Conservation (phyloP, 345 rosid species). For the Bruguiera sexangula region DNA sequence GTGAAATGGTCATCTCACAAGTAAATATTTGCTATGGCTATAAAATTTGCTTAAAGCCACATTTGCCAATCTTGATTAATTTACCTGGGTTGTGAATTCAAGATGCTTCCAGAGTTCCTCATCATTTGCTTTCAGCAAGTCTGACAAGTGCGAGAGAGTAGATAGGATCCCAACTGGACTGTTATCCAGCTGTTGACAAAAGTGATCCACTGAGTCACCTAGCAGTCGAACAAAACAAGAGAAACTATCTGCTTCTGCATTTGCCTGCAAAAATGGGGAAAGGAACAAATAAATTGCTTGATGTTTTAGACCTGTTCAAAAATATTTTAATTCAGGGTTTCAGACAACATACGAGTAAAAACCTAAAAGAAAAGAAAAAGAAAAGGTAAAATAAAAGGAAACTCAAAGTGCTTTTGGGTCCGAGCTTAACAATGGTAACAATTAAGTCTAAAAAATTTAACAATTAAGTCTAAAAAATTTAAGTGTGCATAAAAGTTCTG, state of each 20-base stretch:
- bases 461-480: neutral
- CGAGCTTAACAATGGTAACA: neutral
- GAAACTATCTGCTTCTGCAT: slow-evolving; percentile 67
- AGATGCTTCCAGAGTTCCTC: slow-evolving; percentile 72
- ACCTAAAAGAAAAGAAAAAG: neutral
- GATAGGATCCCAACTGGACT: slow-evolving; percentile 65
- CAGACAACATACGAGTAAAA: neutral
- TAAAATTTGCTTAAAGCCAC: too few species aligned
- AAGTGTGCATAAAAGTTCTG: neutral
- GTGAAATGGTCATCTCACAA: too few species aligned
- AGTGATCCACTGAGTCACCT: slow-evolving; percentile 69
- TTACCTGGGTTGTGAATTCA: slow-evolving; percentile 51
- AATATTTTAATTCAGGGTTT: neutral
- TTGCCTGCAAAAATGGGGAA: slow-evolving; percentile 35
- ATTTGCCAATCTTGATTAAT: neutral
- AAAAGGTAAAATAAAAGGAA: neutral
- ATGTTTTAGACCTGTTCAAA: neutral
- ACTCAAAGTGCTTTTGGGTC: neutral
- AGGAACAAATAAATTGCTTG: neutral
- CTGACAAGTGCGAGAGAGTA: slow-evolving; percentile 57
- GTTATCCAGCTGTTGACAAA: slow-evolving; percentile 66
- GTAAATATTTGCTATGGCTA: too few species aligned
- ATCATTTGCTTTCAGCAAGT: slow-evolving; percentile 53
- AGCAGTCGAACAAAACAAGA: slow-evolving; percentile 56
- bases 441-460: neutral